Evolutionary conservation across 805 yeast genomes (phyloP).

Genomic region (Suhomyces pyralidae): DNA sequence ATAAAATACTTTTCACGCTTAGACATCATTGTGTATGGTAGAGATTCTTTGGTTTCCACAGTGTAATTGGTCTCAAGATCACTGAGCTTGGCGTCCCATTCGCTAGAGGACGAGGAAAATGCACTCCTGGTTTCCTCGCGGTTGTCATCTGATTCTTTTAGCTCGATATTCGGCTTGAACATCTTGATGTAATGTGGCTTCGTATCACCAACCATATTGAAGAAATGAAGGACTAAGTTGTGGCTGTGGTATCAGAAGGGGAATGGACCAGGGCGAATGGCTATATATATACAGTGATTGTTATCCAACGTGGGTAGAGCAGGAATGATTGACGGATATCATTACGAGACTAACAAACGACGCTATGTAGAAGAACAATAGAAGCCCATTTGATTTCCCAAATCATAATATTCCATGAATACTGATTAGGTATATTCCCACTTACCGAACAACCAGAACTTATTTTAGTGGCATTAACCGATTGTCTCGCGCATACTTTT

Average conservation of each 20-base stretch:
- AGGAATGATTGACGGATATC: background rate
- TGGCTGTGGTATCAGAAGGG: background rate
- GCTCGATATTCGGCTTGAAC: background rate
- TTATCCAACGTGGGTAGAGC: background rate
- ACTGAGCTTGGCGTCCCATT: background rate
- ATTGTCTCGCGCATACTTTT: background rate
- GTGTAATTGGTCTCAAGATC: background rate
- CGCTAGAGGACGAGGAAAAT: background rate
- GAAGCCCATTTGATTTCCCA: background rate
- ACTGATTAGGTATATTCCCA: background rate
- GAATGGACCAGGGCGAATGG: background rate
- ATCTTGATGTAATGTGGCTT: background rate
- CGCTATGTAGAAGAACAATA: background rate
- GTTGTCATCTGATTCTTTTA: background rate
- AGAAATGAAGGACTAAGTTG: background rate
- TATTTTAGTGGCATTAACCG: background rate
- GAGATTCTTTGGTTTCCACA: background rate
- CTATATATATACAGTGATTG: background rate
- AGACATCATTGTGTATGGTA: slow-evolving; percentile 46
- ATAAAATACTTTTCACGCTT: slow-evolving; percentile 39
- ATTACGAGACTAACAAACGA: background rate
- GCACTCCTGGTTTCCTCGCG: background rate
- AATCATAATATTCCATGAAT: background rate
- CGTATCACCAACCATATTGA: background rate
- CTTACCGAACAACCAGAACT: background rate